phyloP scores from a whole-genome alignment of 257 asterid genomes.

The Verbena officinalis region DNA sequence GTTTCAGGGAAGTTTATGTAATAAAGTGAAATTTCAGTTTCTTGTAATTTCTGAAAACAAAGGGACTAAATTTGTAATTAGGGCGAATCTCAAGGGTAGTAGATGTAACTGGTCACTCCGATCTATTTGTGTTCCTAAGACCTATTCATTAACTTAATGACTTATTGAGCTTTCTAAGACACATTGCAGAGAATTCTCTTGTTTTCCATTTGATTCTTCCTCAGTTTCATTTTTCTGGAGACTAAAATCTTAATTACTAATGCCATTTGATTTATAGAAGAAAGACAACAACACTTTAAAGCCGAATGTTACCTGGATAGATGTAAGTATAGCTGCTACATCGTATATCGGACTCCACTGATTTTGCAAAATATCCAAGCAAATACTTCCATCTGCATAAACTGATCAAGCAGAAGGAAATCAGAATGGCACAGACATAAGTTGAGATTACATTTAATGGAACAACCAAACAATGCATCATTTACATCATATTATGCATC shows the following conservation, averaged over 20 bases:
- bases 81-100: too few species aligned
- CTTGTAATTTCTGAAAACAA: too few species aligned
- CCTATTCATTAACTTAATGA: too few species aligned
- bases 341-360: slow-evolving; percentile 98
- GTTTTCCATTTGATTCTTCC: neutral
- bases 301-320: slow-evolving; percentile 68
- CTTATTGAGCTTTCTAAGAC: too few species aligned
- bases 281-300: slow-evolving; percentile 4
- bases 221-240: too few species aligned
- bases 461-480: neutral
- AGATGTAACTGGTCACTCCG: too few species aligned
- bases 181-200: too few species aligned
- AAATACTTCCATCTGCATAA: slow-evolving; percentile 95
- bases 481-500: neutral
- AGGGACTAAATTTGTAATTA: too few species aligned
- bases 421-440: slow-evolving; percentile 1
- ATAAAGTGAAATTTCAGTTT: too few species aligned
- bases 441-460: neutral
- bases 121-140: neutral
- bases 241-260: neutral
- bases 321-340: slow-evolving; percentile 93
- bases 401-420: slow-evolving; percentile 44
- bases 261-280: slow-evolving; percentile 2
- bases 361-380: slow-evolving; percentile 91
- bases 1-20: too few species aligned